Conservation (phyloP, 148 eudicot genomes). For the Dysphania ambrosioides region DNA sequence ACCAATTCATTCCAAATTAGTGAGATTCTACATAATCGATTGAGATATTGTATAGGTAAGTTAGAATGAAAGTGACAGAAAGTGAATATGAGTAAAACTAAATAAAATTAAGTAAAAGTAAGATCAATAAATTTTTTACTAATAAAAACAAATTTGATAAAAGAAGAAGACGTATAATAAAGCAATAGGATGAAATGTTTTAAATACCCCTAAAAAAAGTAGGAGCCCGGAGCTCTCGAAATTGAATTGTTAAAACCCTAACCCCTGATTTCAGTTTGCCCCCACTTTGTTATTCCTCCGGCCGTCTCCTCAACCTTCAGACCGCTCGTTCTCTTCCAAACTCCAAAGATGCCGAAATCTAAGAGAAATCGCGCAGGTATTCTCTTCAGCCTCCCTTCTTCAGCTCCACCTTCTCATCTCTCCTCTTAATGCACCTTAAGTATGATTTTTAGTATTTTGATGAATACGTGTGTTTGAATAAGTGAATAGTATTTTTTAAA, state of each 20-base stretch:
- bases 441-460: background rate
- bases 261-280: background rate
- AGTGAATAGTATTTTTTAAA: background rate
- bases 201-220: no score
- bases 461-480: background rate
- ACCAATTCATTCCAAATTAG: no score
- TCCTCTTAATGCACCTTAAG: background rate
- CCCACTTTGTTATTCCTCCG: background rate
- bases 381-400: background rate
- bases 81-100: no score
- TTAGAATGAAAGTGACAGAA: no score
- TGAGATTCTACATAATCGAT: no score
- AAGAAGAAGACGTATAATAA: no score
- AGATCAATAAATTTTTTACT: no score
- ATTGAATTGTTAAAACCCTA: constrained; percentile 12
- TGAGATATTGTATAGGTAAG: no score
- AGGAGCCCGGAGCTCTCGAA: no score
- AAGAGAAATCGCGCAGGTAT: constrained; percentile 68
- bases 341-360: constrained; percentile 66
- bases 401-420: background rate
- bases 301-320: background rate
- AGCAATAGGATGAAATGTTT: no score
- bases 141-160: no score
- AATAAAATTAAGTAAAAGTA: no score
- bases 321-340: background rate